phyloP scores from a whole-genome alignment of 257 asterid genomes.

The Solanum habrochaites region DNA sequence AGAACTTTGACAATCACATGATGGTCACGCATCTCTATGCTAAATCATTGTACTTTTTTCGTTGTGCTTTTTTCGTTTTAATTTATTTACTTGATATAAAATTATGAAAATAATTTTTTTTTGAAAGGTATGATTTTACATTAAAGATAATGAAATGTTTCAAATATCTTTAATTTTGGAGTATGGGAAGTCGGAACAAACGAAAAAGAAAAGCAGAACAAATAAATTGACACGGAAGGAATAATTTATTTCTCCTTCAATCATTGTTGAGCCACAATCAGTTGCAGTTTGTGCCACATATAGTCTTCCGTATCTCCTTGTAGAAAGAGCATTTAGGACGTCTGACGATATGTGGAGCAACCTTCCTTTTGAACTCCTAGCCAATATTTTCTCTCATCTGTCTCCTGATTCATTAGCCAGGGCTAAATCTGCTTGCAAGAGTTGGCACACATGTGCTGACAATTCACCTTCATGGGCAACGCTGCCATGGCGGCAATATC shows the following conservation, averaged over 20 bases:
- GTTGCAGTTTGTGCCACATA: not conserved
- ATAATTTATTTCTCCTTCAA: not conserved
- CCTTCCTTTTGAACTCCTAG: constrained; percentile 54
- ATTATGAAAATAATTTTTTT: rapidly evolving
- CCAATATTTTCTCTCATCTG: constrained; percentile 57
- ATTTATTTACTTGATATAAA: too few relatives aligned
- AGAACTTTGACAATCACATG: constrained; percentile 1
- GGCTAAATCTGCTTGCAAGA: constrained; percentile 46
- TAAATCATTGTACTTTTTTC: too few relatives aligned
- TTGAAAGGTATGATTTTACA: rapidly evolving
- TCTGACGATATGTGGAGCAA: constrained; percentile 44
- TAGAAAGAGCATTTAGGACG: not conserved
- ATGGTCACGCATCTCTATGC: constrained; percentile 37
- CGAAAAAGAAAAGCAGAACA: not conserved
- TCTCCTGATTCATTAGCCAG: constrained; percentile 63
- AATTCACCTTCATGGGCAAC: not conserved
- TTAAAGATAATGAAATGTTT: too few relatives aligned
- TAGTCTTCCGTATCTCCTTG: not conserved
- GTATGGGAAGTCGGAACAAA: rapidly evolving
- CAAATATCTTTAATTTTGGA: too few relatives aligned
- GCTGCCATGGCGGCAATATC: constrained; percentile 6
- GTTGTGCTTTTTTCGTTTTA: too few relatives aligned
- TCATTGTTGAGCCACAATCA: not conserved
- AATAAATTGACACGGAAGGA: not conserved
- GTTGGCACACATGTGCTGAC: constrained; percentile 38